Evolutionary conservation across 768 basidiomycete species (phyloP).

Genomic region (Rossbeevera mucosa): DNA sequence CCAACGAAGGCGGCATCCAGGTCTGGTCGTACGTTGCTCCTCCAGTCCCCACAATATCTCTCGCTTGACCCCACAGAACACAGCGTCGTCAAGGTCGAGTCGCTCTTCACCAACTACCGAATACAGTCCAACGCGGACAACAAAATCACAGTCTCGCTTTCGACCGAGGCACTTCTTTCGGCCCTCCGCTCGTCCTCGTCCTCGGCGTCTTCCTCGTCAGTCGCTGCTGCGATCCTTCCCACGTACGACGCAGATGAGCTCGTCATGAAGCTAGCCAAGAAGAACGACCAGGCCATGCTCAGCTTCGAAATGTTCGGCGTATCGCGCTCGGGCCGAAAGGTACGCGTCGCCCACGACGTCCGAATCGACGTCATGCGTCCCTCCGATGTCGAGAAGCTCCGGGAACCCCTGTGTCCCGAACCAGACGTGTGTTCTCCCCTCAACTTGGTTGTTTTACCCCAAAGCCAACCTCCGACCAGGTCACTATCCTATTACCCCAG

Average conservation of each 20-base stretch:
- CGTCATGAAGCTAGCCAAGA: constrained; percentile 83
- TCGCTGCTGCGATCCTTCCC: constrained; percentile 27
- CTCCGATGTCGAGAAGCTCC: constrained; percentile 62
- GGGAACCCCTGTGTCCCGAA: constrained; percentile 80
- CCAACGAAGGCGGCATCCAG: constrained; percentile 79
- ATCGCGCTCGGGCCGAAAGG: constrained; percentile 57
- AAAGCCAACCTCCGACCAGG: constrained; percentile 36
- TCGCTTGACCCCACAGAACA: constrained; percentile 6
- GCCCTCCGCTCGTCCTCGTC: constrained; percentile 65
- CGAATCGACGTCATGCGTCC: constrained; percentile 77
- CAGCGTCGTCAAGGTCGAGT: constrained; percentile 61
- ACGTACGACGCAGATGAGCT: constrained; percentile 58
- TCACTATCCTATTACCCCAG: constrained; percentile 73
- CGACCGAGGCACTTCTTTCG: constrained; percentile 68
- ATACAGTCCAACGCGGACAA: constrained; percentile 85
- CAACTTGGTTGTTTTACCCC: not conserved
- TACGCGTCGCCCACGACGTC: constrained; percentile 75
- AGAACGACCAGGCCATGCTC: constrained; percentile 72
- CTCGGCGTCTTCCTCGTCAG: constrained; percentile 39
- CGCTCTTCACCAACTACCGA: constrained; percentile 71
- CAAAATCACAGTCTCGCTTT: constrained; percentile 70
- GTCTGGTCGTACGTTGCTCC: constrained; percentile 64
- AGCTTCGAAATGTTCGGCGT: constrained; percentile 69
- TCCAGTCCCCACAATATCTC: constrained; percentile 26
- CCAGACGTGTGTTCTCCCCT: constrained; percentile 60